phyloP scores from a whole-genome alignment of 164 flowering plant genomes.

The Platanus orientalis region DNA sequence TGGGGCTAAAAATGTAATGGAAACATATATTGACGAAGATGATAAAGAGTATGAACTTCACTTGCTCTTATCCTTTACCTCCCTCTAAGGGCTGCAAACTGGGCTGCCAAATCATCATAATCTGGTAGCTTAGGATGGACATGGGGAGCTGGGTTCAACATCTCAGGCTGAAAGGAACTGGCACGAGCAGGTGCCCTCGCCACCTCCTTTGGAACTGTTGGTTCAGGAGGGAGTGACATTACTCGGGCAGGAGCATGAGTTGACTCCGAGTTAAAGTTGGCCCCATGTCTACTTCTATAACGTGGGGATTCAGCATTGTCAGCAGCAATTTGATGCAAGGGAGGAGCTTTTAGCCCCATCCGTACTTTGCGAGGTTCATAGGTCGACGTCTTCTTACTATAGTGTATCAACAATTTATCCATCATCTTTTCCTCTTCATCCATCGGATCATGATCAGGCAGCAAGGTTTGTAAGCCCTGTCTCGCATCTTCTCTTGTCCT shows the following conservation, averaged over 20 bases:
- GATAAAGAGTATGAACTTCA: neutral
- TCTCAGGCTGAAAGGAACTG: slow-evolving; percentile 27
- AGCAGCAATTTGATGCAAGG: slow-evolving; percentile 8
- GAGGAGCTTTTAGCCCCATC: slow-evolving; percentile 31
- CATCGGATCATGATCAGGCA: slow-evolving; percentile 29
- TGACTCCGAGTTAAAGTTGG: slow-evolving; percentile 21
- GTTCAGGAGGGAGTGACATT: slow-evolving; percentile 66
- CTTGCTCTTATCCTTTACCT: slow-evolving; percentile 6
- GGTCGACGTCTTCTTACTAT: slow-evolving; percentile 61
- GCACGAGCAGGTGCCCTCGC: slow-evolving; percentile 51
- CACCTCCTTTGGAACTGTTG: slow-evolving; percentile 31
- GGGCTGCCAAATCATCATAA: too few relatives aligned
- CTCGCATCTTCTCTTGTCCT: slow-evolving; percentile 49
- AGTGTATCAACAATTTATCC: slow-evolving; percentile 67
- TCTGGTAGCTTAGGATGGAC: too few relatives aligned
- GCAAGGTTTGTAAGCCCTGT: slow-evolving; percentile 42
- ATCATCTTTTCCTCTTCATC: slow-evolving; percentile 75
- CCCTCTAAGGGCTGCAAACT: too few relatives aligned
- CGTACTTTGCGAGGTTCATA: slow-evolving; percentile 30
- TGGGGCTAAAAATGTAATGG: neutral
- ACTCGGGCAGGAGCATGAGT: slow-evolving; percentile 42
- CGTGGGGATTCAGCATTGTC: slow-evolving; percentile 18
- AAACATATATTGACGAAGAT: neutral
- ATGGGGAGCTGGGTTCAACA: too few relatives aligned
- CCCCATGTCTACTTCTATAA: slow-evolving; percentile 18